These are phyloP conservation scores for Diaporthe citriasiana DNA, from an alignment of 2,329 filamentous ascomycete species.

Conservation along the genomic window DNA sequence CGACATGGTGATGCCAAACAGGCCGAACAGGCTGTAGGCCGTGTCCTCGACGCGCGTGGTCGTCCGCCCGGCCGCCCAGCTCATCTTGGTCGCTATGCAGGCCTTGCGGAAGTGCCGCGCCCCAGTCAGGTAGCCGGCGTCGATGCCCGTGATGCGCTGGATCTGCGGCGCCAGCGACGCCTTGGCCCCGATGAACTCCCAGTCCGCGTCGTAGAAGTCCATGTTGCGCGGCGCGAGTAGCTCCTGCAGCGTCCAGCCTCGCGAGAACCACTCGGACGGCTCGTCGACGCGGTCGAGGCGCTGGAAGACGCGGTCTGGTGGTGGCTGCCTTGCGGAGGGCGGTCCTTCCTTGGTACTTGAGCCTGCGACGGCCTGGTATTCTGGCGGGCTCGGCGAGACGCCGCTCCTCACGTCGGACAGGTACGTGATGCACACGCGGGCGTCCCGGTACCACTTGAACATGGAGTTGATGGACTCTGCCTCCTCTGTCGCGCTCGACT, in stretches of 20 bases:
- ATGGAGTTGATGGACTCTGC: conserved; percentile 27
- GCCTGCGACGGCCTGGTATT: neutral
- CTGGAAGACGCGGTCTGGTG: neutral
- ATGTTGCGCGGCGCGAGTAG: conserved; percentile 41
- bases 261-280: conserved; percentile 24
- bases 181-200: conserved; percentile 28
- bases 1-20: conserved; percentile 7
- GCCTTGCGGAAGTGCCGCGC: conserved; percentile 30
- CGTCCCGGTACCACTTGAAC: conserved; percentile 25
- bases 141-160: conserved; percentile 1
- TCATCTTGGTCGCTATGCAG: conserved; percentile 1
- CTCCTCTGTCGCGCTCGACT: conserved; percentile 13
- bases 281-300: neutral
- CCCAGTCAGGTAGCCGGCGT: conserved; percentile 32
- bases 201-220: conserved; percentile 42
- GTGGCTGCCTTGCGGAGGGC: neutral
- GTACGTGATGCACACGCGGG: conserved; percentile 13
- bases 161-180: neutral
- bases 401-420: conserved; percentile 33
- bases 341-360: neutral
- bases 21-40: conserved; percentile 5
- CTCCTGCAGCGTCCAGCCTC: conserved; percentile 37
- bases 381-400: neutral
- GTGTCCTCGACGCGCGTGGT: conserved; percentile 18
- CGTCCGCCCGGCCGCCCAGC: neutral